A percentile compares a stretch with the other conserved stretches of the same genome.
Evolutionary conservation across 441 rosid genomes (phyloP).

Genomic region (Erysimum cheiri): DNA sequence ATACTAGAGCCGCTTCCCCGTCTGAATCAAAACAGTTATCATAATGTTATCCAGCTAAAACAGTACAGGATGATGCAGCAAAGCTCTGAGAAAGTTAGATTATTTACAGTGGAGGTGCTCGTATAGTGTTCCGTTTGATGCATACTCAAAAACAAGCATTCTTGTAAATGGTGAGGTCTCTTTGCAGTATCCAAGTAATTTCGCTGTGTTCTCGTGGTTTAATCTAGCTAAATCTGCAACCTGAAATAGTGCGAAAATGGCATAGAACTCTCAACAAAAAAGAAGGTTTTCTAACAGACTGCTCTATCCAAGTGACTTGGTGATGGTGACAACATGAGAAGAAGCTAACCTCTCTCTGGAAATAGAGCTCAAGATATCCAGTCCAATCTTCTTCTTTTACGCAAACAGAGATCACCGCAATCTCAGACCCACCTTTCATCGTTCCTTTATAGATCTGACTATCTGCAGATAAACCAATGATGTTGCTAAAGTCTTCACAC

Average conservation of each 20-base stretch:
- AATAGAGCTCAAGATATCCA: conserved; percentile 92
- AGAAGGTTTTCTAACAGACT: conserved; percentile 1
- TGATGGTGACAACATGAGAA: not conserved
- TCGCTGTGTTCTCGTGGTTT: conserved; percentile 81
- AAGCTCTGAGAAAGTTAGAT: conserved; percentile 24
- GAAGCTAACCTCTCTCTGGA: conserved; percentile 85
- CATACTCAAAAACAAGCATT: conserved; percentile 94
- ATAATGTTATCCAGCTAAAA: conserved; percentile 10
- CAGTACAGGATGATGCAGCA: conserved; percentile 7
- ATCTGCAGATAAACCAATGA: conserved; percentile 93
- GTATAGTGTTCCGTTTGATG: conserved; percentile 92
- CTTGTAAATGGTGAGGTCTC: conserved; percentile 85
- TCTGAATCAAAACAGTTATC: conserved; percentile 52
- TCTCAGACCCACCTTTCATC: conserved; percentile 92
- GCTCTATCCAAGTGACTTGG: conserved; percentile 21
- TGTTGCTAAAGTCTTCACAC: conserved; percentile 99
- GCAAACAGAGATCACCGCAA: conserved; percentile 92
- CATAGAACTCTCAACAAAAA: conserved; percentile 28
- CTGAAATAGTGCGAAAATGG: conserved; percentile 50
- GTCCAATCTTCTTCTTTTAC: conserved; percentile 94
- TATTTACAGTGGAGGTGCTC: conserved; percentile 96
- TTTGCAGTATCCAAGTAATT: conserved; percentile 84
- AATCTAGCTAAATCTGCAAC: conserved; percentile 95
- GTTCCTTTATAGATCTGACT: conserved; percentile 94
- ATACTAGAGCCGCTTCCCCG: conserved; percentile 84